Base-by-base conservation (phyloP, 139 green algal species). In the Chlamydomonas asymmetrica region DNA sequence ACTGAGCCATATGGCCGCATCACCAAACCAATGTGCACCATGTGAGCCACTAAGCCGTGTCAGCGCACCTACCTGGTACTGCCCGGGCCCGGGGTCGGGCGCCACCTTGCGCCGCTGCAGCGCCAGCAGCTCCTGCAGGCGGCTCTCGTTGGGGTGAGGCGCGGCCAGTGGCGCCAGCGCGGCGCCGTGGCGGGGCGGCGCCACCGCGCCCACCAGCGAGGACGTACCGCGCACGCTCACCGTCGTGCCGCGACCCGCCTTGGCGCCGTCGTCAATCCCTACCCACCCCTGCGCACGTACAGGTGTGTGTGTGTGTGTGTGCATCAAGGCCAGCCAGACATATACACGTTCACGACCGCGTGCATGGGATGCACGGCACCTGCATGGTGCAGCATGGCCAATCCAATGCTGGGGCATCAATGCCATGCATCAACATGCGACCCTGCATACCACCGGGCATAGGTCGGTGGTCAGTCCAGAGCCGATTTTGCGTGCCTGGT, bases 71-170 rank as follows among this genome's bases (percentile, higher is more conserved):
- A 84, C 65, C 37, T 73, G 2, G 65, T 84, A 82, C 32, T 52
- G 16, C 1, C 71, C 66, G 4, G 75, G 75, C 23, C 65, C 75
- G 25, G 80, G 80, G 5, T 63, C 71, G 38, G 66, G 41, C 5
- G 69, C 29, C 61, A 75, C 22, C 45, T 39, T 65, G 10, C 75
- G 39, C 49, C 75, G 65, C 50, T 86, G 80, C 66, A 86, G 69
- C 25, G 45, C 40, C 7, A 86, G 71, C 59, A 86, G 66, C 71
- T 86, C 80, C 72, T 86, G 80, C 59, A 86, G 75, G 32, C 80
- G 52, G 22, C 72, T 78, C 71, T 86, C 80, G 40, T 86, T 86
- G 32, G 80, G 71, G 48, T 71, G 63, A 4, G 75, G 71, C 5
- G 80, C 22, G 35, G 61, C 70, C 48, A 86, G 52, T 8, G 80